Evolutionary conservation across 768 basidiomycete genomes (phyloP), one percentile per base, ranked within the genome.

Genomic region (Suillus clintonianus): DNA sequence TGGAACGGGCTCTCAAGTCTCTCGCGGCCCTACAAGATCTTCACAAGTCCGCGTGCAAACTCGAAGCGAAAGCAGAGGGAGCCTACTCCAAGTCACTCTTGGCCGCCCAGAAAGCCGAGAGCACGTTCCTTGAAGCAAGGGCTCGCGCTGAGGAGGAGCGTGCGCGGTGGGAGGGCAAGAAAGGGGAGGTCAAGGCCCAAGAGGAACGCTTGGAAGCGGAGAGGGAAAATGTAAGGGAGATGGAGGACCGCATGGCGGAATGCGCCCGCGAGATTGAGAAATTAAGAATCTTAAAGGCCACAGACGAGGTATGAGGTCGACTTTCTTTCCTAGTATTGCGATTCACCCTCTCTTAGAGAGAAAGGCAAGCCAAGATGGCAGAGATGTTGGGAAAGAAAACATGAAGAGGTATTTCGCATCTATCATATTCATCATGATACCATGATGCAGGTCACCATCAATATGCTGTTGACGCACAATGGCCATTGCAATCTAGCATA

Each of bases 201-300:
- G 78, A 79, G 24, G 83, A 85, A 62, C 73, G 79, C 4, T 72
- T 91, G 30, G 84, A 86, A 30, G 78, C 78, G 1, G 77, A 83
- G 22, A 81, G 83, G 50, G 79, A 82, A 30, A 85, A 83, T 8
- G 86, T 88, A 3, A 79, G 72, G 59, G 83, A 87, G 59, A 81
- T 85, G 27, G 90, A 89, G 1, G 80, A 85, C 58, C 83, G 82
- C 67, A 77, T 93, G 60, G 82, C 86, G 58, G 87, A 87, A 61
- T 93, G 92, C 80, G 83, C 83, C n/a, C 81, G 84, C 60, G 90
- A 93, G 69, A 82, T 94, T 2, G 90, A 93, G 67, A 81, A 82
- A 65, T 72, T 93, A 59, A 79, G 90, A 36, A 78, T 80, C 22
- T 81, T 86, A 68, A 88, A 89, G 71, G 85, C 84, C 41, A 86